phyloP scores from a whole-genome alignment of 768 basidiomycete species.

The Amyloporia xantha region DNA sequence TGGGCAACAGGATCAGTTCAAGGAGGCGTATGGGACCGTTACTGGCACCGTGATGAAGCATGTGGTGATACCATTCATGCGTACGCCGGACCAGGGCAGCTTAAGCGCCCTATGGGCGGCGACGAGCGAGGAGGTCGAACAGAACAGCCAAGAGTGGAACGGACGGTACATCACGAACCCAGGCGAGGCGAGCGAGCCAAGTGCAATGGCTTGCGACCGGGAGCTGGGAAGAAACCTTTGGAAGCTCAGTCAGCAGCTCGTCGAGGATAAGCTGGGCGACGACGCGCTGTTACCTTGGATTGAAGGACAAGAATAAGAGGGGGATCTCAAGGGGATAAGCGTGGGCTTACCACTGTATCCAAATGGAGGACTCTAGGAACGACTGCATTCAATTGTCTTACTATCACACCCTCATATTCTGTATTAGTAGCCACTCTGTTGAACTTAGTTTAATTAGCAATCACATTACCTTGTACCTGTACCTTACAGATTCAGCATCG shows the following conservation, averaged over 20 bases:
- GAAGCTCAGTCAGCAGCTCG: constrained; percentile 26
- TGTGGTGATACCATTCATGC: constrained; percentile 22
- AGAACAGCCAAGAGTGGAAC: constrained; percentile 15
- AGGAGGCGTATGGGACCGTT: constrained; percentile 20
- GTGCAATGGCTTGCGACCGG: constrained; percentile 17
- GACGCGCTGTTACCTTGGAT: constrained; percentile 21
- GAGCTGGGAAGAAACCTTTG: constrained; percentile 25
- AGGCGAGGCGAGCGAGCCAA: constrained; percentile 17
- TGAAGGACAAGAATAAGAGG: neutral
- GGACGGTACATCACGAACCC: constrained; percentile 24
- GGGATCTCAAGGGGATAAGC: neutral
- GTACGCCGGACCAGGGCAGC: constrained; percentile 21
- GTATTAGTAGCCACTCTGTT: no score
- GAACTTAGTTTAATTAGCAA: no score
- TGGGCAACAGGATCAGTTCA: constrained; percentile 23
- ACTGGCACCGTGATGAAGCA: constrained; percentile 18
- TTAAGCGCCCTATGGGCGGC: constrained; percentile 27
- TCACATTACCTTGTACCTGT: no score
- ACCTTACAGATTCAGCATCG: no score
- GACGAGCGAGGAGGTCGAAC: constrained; percentile 22
- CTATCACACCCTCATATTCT: no score
- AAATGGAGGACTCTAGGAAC: neutral
- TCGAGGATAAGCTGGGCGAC: constrained; percentile 18
- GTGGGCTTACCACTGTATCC: neutral
- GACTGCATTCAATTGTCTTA: neutral